Base-by-base conservation (phyloP, 495 filamentous ascomycete species). In the Venustampulla echinocandica region DNA sequence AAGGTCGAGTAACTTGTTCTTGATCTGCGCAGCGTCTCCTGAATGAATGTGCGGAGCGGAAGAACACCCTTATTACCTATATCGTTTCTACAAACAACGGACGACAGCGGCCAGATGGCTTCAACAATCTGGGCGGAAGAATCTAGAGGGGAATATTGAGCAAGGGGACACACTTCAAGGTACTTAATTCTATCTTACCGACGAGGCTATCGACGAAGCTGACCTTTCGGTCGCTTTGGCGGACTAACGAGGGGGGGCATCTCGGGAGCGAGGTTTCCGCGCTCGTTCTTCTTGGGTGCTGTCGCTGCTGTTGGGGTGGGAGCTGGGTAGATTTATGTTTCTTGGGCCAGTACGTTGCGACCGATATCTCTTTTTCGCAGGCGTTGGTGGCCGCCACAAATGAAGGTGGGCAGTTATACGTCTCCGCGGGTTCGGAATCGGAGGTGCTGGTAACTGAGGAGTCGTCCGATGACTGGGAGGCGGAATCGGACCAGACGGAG, bases 181-280 rank as follows among this genome's bases (percentile, higher is more conserved):
- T 27, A 44, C 28, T 47, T 44, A 24, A 44, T 47, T 47, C 39
- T 59, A 45, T 48, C 92, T 92, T 87, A 98, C 92, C 92, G 75
- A 98, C 90, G 62, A 98, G 87, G 69, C 80, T 88, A 64, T 96
- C 90, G 69, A 98, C 92, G 62, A 97, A 98, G 63, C 82, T 89
- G 60, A 85, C 77, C 70, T 95, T 97, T 51, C 92, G 82, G 62
- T 96, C 92, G 57, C 80, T 81, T 70, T 98, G 92, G 47, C 92
- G 84, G 35, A 89, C 74, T 42, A 96, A 78, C 47, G 82, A 72
- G 21, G 92, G 88, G 52, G 90, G 89, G 55, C 80, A 79, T 51
- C 79, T 77, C 22, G 50, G 44, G 54, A 80, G 72, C 21, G 71
- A 65, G 24, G 65, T 52, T 51, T 79, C 62, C 52, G 54, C 61